phyloP scores from a whole-genome alignment of 1,284 basidiomycete species.

The Ceratobasidium sp. region DNA sequence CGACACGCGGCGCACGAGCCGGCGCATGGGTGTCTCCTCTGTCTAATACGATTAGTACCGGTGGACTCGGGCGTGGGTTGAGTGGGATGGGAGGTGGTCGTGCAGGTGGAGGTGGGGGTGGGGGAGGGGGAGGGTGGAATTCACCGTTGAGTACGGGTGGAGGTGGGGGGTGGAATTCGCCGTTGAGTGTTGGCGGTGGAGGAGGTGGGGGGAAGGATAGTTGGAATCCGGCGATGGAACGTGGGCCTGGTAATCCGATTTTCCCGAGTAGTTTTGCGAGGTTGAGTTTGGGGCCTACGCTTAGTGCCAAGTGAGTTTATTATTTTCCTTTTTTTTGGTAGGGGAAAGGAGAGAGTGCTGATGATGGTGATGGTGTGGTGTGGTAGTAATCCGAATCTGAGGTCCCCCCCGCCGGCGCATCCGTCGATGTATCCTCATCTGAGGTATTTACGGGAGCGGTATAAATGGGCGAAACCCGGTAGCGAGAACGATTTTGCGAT shows the following conservation, averaged over 20 bases:
- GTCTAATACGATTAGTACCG: slow-evolving; percentile 30
- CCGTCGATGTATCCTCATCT: slow-evolving; percentile 39
- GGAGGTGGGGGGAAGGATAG: not conserved
- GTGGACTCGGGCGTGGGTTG: slow-evolving; percentile 6
- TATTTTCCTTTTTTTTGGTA: not conserved
- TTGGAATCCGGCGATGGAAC: slow-evolving; percentile 47
- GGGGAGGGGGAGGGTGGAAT: slow-evolving; percentile 32
- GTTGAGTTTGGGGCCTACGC: slow-evolving; percentile 49
- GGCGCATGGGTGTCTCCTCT: slow-evolving; percentile 22
- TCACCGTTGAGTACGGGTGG: slow-evolving; percentile 5
- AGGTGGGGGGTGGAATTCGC: slow-evolving; percentile 38
- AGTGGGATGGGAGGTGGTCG: slow-evolving; percentile 31
- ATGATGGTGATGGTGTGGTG: not conserved
- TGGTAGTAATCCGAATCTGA: slow-evolving; percentile 47
- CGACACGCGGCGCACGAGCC: not conserved
- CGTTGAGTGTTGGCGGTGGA: not conserved
- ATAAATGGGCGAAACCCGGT: slow-evolving; percentile 31
- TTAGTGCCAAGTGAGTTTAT: slow-evolving; percentile 48
- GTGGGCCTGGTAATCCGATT: slow-evolving; percentile 49
- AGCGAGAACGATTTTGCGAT: slow-evolving; percentile 49
- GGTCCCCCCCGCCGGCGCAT: slow-evolving; percentile 36
- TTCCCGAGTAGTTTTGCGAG: slow-evolving; percentile 51
- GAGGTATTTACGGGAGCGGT: slow-evolving; percentile 27
- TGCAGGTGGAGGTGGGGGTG: slow-evolving; percentile 1
- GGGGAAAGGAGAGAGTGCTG: too few relatives aligned